Evolutionary conservation across 179 eudicot species (phyloP), one percentile per base, ranked within the genome.

Genomic region (Patellifolia procumbens): DNA sequence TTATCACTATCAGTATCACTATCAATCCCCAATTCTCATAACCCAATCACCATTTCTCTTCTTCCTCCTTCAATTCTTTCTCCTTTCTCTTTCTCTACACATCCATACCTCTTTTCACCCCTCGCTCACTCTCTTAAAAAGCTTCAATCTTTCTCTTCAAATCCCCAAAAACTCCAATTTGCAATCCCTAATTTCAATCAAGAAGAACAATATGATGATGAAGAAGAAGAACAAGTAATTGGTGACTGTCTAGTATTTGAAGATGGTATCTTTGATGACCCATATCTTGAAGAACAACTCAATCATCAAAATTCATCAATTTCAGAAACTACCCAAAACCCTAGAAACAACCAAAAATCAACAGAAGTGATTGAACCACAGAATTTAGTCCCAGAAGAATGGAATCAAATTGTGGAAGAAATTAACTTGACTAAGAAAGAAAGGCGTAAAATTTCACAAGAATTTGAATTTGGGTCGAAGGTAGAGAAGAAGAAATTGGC

Each of bases 181-280:
- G 17, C 42, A 39, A 0, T 49, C 26, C 24, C 70, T 0, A 31
- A 52, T 31, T 43, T 26, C 46, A 19, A 68, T 0, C 32, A 70
- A 11, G 78, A 75, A 20, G 72, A 62, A 1, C 81, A 80, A 0
- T 78, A 75, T 0, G 80, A 85, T 1, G 20, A 20, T 11, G 91
- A 86, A 1, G 90, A 88, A 0, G 92, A 91, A 34, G 91, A 91
- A 22, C 85, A 73, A n/a, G 90, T 88, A 7, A 68, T 94, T 71
- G 98, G 98, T 4, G 97, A 94, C 77, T 94, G 97, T 43, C 78
- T 92, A 1, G 90, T 94, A 15, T 94, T 87, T 72, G 98, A 92
- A 85, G 93, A 92, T 68, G 98, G 97, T 22, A 56, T 87, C 17
- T 94, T 94, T 73, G 92, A 92, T 8, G 97, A 92, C 80, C 96